phyloP scores from a whole-genome alignment of 805 yeast species.

The Pichia cabralensis region DNA sequence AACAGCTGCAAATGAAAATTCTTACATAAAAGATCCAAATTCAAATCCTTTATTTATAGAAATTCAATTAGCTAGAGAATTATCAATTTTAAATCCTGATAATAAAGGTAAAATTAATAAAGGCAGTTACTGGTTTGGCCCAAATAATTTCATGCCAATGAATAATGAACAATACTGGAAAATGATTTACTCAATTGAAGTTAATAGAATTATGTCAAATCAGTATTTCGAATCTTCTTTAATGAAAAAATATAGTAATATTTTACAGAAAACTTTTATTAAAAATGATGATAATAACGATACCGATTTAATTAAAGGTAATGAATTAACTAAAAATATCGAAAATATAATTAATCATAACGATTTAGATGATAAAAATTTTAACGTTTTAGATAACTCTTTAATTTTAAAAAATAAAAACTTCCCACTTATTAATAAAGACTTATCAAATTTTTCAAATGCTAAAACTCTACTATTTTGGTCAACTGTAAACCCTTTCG shows the following conservation, averaged over 20 bases:
- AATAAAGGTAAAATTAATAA: conserved; percentile 24
- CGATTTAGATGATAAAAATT: neutral
- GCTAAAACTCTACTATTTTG: conserved; percentile 9
- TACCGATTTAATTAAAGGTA: neutral
- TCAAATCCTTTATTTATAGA: conserved; percentile 22
- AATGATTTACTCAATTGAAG: conserved; percentile 15
- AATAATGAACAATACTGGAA: conserved; percentile 19
- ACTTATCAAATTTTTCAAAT: neutral
- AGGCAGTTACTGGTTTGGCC: conserved; percentile 43
- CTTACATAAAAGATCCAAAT: conserved; percentile 9
- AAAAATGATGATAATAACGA: neutral
- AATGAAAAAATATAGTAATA: conserved; percentile 6
- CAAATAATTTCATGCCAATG: conserved; percentile 39
- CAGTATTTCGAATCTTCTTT: conserved; percentile 12
- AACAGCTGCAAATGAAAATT: conserved; percentile 13
- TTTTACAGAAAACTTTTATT: conserved; percentile 4
- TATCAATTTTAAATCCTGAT: conserved; percentile 18
- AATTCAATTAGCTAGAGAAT: conserved; percentile 17
- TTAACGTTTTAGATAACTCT: conserved; percentile 1
- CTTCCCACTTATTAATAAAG: neutral
- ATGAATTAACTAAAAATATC: conserved; percentile 8
- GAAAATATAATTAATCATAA: conserved; percentile 7
- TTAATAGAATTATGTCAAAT: conserved; percentile 13
- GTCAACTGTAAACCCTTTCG: conserved; percentile 11
- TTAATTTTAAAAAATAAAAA: neutral